Base-by-base conservation (phyloP, 352 stramenopile species). In the Blastocystis hominis region DNA sequence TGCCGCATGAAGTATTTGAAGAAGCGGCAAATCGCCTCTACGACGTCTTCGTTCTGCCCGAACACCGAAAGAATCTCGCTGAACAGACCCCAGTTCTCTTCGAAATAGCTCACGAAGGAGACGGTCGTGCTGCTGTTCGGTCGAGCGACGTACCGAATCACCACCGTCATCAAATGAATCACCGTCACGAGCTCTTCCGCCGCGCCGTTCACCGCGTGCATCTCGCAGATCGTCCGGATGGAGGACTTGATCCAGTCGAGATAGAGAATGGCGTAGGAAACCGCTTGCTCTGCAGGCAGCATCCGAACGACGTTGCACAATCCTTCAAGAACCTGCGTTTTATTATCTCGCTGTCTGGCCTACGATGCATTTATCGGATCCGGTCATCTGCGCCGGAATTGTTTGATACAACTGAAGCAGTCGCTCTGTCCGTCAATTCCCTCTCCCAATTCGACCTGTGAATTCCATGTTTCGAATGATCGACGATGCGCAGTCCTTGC, bases 1-100 rank as follows among this genome's bases (percentile, higher is more conserved):
- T 55, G 64, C 15, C 64, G 64, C 64, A 76, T 76, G 64, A 76
- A 76, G 47, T 76, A 76, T 40, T 76, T 76, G 64, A 76, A 76
- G 64, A 76, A 76, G 47, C 64, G 64, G 44, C 64, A 76, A 2
- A 54, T 46, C 36, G 64, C 64, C 47, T 76, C 64, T 17, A 40
- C 42, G 17, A 76, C 64, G 34, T 76, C 13, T 40, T 76, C 64
- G n/a, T 76, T 34, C 4, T 20, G 17, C 24, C 36, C 36, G 42
- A 55, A 76, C n/a, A 15, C n/a, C 17, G n/a, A 6, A 17, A 34
- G 4, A 20, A 50, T 38, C 64, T 55, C 36, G n/a, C 34, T 17
- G 64, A 76, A 76, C n/a, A 76, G 10, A 7, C 55, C 36, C 64
- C 64, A 76, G 36, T 76, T 46, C 47, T 54, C n/a, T 13, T 76